Evolutionary conservation across 306 rosid species (phyloP).

Genomic region (Prunus fruticosa): DNA sequence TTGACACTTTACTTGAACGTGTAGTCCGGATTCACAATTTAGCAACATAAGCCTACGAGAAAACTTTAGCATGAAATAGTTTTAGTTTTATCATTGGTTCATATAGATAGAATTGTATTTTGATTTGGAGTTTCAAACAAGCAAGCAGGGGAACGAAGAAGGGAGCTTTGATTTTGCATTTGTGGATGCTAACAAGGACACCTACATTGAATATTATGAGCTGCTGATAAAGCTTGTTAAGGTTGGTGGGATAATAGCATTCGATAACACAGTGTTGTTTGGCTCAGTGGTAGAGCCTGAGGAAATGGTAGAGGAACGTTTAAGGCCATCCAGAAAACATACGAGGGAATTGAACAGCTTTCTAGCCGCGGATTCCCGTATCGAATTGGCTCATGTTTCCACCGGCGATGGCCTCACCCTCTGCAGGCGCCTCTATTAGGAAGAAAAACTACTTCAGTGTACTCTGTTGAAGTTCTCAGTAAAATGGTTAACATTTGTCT

Average conservation of each 20-base stretch:
- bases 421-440: constrained; percentile 33
- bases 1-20: no score
- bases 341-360: constrained; percentile 31
- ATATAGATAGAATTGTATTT: background rate
- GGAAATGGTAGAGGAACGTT: background rate
- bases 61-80: no score
- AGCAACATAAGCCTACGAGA: no score
- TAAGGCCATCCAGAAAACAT: background rate
- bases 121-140: background rate
- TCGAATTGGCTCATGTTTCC: constrained; percentile 39
- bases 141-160: constrained; percentile 32
- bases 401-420: constrained; percentile 50
- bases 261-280: constrained; percentile 53
- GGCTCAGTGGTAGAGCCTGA: constrained; percentile 39
- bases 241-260: constrained; percentile 54
- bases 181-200: constrained; percentile 50
- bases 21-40: no score
- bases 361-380: constrained; percentile 35
- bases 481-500: background rate
- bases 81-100: no score
- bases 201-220: constrained; percentile 46
- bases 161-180: constrained; percentile 52
- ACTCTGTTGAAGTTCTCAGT: background rate
- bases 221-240: constrained; percentile 42
- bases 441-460: background rate